Percentiles rank a stretch among this genome's conserved stretches.
Conservation (phyloP, 2,329 filamentous ascomycete species). For the Lachnellula suecica region DNA sequence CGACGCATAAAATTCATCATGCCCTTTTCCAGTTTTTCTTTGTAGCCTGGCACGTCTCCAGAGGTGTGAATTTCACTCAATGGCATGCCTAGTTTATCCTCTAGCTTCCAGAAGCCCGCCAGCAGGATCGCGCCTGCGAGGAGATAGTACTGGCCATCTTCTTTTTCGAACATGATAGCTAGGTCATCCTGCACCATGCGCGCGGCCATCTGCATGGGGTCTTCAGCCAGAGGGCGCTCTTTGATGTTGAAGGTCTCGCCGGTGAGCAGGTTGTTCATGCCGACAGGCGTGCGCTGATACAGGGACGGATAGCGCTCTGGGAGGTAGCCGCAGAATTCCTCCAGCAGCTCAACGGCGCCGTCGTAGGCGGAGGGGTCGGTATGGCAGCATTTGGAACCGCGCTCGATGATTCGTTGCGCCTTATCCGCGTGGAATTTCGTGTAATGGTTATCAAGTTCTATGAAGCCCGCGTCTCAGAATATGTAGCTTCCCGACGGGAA, state of each 20-base stretch:
- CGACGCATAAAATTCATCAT: slow-evolving; percentile 82
- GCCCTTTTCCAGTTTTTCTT: slow-evolving; percentile 69
- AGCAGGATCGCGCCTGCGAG: slow-evolving; percentile 74
- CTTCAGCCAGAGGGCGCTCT: slow-evolving; percentile 64
- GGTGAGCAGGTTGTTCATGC: slow-evolving; percentile 70
- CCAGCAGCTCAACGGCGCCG: slow-evolving; percentile 72
- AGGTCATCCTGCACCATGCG: slow-evolving; percentile 80
- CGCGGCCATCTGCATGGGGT: slow-evolving; percentile 74
- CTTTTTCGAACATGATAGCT: slow-evolving; percentile 76
- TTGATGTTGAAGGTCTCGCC: slow-evolving; percentile 70
- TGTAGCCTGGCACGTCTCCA: slow-evolving; percentile 72
- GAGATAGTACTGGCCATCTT: slow-evolving; percentile 79
- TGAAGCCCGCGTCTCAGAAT: slow-evolving; percentile 16
- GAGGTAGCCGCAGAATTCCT: slow-evolving; percentile 71
- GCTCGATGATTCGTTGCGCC: slow-evolving; percentile 62
- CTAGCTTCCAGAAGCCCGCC: slow-evolving; percentile 79
- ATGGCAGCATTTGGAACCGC: slow-evolving; percentile 64
- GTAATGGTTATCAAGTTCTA: slow-evolving; percentile 79
- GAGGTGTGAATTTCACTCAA: slow-evolving; percentile 78
- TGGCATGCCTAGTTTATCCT: slow-evolving; percentile 79
- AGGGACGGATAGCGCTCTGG: slow-evolving; percentile 73
- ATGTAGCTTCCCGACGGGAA: background rate
- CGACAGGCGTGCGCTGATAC: slow-evolving; percentile 61
- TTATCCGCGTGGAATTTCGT: slow-evolving; percentile 73
- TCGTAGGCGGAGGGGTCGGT: slow-evolving; percentile 71